Evolutionary conservation across 2,329 filamentous ascomycete species (phyloP), one percentile per base, ranked within the genome.

Genomic region (Microsporum canis): DNA sequence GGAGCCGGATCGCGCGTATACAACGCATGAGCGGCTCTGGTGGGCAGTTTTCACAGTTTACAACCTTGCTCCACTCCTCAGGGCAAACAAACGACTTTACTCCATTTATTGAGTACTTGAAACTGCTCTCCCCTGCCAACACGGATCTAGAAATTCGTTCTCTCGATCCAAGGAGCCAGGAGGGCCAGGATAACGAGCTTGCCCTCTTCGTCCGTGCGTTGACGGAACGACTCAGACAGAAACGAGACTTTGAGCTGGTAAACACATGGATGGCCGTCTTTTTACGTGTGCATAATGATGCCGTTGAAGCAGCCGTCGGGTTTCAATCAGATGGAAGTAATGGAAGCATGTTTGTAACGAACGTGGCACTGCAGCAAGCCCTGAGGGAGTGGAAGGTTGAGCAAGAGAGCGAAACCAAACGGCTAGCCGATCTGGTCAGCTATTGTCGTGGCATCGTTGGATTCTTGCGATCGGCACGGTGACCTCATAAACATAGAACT

Each of bases 261-360:
- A 91, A 97, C 74, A 90, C 91, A 0, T 99, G 94, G 92, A 97
- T 99, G 91, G 86, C 88, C 1, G 92, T 97, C 0, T 95, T 97
- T 69, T 72, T 99, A 62, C 83, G 86, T 56, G 77, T 96, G 45
- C 92, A 97, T 73, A 81, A 80, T 5, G 85, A 87, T 63, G 75
- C 80, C 14, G 76, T 88, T 12, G 72, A 76, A 5, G 62, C 69
- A 55, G 55, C 43, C 3, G 63, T 60, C 3, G 58, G 64, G 51
- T 66, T 45, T 34, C 60, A 64, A 27, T 66, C 65, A 14, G 65
- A 67, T 31, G 65, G 66, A 10, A 73, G 71, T 39, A 72, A 76
- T 38, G 74, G 75, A 41, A 70, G 77, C 77, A 75, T 79, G 76
- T 70, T 82, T 69, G 72, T 75, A 49, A 68, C 68, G 53, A 62